Conservation (phyloP, 2,329 filamentous ascomycete species). For the Botrytis fragariae region DNA sequence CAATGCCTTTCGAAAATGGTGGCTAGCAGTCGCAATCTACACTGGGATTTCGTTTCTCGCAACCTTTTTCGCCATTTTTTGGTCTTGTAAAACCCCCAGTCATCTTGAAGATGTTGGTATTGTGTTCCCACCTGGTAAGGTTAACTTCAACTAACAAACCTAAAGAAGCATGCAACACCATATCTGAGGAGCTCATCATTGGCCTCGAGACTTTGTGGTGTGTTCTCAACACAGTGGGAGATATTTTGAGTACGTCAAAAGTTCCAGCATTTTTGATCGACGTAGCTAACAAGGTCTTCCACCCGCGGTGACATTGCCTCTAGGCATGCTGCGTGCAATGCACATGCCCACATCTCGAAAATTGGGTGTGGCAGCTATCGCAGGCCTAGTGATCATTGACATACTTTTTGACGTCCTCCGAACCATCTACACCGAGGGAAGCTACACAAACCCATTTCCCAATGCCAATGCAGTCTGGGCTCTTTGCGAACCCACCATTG, state of each 20-base stretch:
- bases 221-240: slow-evolving; percentile 13
- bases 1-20: neutral
- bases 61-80: slow-evolving; percentile 14
- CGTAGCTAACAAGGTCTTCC: neutral
- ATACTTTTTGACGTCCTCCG: slow-evolving; percentile 18
- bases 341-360: slow-evolving; percentile 7
- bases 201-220: slow-evolving; percentile 15
- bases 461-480: slow-evolving; percentile 16
- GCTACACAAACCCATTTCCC: neutral
- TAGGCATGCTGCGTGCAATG: slow-evolving; percentile 8
- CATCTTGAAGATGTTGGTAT: slow-evolving; percentile 14
- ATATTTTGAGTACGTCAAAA: slow-evolving; percentile 11
- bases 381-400: slow-evolving; percentile 9
- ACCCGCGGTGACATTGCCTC: slow-evolving; percentile 1
- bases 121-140: neutral
- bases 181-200: neutral
- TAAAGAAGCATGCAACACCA: slow-evolving; percentile 1
- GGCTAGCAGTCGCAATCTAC: slow-evolving; percentile 4
- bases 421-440: slow-evolving; percentile 12
- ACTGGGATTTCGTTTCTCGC: slow-evolving; percentile 6
- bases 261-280: neutral
- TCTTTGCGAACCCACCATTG: slow-evolving; percentile 13
- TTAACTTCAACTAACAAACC: neutral
- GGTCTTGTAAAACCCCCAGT: slow-evolving; percentile 15
- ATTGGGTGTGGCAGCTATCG: slow-evolving; percentile 7